phyloP scores from a whole-genome alignment of 148 eudicot species.

The Amaranthus hypochondriacus region DNA sequence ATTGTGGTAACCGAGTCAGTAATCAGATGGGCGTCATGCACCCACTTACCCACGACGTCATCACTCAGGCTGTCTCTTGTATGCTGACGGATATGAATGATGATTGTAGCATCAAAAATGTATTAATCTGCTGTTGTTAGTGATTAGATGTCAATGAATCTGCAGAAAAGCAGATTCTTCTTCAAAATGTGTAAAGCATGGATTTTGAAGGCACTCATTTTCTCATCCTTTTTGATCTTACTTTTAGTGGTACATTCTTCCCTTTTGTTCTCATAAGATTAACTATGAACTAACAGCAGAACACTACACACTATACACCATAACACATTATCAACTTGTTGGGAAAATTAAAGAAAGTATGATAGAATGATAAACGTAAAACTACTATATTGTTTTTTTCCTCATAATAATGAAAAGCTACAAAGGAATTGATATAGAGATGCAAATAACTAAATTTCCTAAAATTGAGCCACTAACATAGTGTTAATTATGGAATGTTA shows the following conservation, averaged over 20 bases:
- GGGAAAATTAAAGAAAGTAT: background rate
- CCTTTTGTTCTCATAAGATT: too few relatives aligned
- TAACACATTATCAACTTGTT: too few relatives aligned
- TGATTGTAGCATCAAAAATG: background rate
- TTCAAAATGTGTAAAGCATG: conserved; percentile 17
- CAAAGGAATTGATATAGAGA: too few relatives aligned
- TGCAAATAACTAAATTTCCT: too few relatives aligned
- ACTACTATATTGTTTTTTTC: background rate
- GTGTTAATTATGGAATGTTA: too few relatives aligned
- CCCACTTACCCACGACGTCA: conserved; percentile 58
- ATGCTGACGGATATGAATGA: conserved; percentile 33
- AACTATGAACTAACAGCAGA: too few relatives aligned
- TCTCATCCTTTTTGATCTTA: background rate
- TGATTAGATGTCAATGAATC: conserved; percentile 17
- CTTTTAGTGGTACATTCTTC: background rate
- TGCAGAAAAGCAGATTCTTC: conserved; percentile 16
- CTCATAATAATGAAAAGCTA: background rate
- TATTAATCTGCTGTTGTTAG: conserved; percentile 20
- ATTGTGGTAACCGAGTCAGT: conserved; percentile 63
- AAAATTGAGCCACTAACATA: too few relatives aligned
- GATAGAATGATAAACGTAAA: too few relatives aligned
- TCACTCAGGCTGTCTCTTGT: conserved; percentile 79
- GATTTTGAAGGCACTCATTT: conserved; percentile 18
- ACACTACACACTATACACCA: too few relatives aligned
- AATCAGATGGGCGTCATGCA: conserved; percentile 94